Percentiles rank a stretch among this genome's conserved stretches.
Evolutionary conservation across 441 rosid species (phyloP).

Genomic region (Populus hybrid): DNA sequence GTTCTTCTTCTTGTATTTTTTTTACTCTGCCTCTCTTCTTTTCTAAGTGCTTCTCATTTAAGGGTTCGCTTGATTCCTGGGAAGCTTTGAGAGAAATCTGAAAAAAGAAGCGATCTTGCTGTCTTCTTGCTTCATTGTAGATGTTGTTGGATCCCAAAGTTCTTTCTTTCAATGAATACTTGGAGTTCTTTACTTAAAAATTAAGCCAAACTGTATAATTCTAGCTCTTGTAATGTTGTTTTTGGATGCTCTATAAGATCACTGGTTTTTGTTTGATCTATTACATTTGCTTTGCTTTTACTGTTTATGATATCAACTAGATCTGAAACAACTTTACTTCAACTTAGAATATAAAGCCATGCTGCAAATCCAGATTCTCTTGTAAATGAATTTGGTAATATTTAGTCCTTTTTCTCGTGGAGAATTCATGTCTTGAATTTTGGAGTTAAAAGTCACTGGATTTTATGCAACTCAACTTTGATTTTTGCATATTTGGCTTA

Average conservation of each 20-base stretch:
- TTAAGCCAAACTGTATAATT: neutral
- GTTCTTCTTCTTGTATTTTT: conserved; percentile 14
- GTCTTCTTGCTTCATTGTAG: neutral
- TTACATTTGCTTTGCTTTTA: neutral
- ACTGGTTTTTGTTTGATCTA: conserved; percentile 17
- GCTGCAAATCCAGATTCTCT: conserved; percentile 15
- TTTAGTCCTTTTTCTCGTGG: neutral
- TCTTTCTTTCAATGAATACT: neutral
- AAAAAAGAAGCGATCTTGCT: conserved; percentile 6
- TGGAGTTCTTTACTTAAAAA: neutral
- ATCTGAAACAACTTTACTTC: conserved; percentile 27
- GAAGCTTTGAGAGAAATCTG: conserved; percentile 5
- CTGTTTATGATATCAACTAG: conserved; percentile 18
- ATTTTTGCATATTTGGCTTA: neutral
- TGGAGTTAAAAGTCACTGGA: conserved; percentile 2
- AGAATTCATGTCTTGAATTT: conserved; percentile 6
- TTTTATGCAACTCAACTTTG: neutral
- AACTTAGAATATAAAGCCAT: conserved; percentile 11
- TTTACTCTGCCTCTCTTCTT: neutral
- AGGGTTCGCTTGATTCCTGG: neutral
- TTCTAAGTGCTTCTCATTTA: neutral
- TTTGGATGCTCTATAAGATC: neutral
- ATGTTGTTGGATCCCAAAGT: neutral
- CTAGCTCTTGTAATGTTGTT: neutral
- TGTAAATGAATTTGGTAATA: neutral